These are phyloP conservation scores for Pharnaceum exiguum DNA, from an alignment of 148 eudicot species.

Conservation along the genomic window DNA sequence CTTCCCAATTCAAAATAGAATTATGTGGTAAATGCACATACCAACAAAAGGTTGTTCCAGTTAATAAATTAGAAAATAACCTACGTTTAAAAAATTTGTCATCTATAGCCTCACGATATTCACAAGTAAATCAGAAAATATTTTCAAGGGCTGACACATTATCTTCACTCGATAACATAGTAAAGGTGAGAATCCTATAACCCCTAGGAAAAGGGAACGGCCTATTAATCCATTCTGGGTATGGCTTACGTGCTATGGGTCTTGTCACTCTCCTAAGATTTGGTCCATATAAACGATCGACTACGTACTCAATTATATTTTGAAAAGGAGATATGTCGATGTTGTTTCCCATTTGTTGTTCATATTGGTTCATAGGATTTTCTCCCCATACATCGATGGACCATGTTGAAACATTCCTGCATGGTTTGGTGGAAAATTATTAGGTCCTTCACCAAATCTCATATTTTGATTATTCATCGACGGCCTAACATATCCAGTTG, in stretches of 20 bases:
- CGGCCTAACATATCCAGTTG: too few species aligned
- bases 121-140: neutral
- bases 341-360: too few species aligned
- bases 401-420: too few species aligned
- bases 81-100: neutral
- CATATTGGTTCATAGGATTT: too few species aligned
- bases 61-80: neutral
- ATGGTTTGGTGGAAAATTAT: too few species aligned
- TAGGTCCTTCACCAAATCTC: too few species aligned
- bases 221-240: neutral
- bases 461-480: too few species aligned
- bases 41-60: neutral
- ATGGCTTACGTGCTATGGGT: neutral
- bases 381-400: too few species aligned
- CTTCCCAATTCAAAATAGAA: neutral
- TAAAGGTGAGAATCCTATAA: neutral
- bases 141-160: neutral
- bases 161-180: too few species aligned
- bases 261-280: neutral
- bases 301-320: neutral
- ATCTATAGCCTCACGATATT: neutral
- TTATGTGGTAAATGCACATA: too few species aligned
- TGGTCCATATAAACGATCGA: neutral
- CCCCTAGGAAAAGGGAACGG: neutral
- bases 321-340: neutral